Percentiles rank a stretch among this genome's conserved stretches.
phyloP scores from a whole-genome alignment of 1,284 basidiomycete genomes.

The Ceratobasidium sp. region DNA sequence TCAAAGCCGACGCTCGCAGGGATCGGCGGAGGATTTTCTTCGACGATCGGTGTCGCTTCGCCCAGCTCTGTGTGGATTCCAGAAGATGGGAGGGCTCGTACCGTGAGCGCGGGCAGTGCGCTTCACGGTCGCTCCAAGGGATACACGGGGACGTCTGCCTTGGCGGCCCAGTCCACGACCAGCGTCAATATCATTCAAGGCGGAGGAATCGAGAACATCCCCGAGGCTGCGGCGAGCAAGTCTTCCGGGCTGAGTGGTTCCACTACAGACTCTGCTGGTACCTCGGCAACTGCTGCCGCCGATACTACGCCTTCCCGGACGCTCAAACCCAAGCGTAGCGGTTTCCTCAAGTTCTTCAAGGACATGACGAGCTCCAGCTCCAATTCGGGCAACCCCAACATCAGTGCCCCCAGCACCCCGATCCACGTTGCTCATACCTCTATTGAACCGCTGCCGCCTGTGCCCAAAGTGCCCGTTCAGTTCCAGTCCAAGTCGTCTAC shows the following conservation, averaged over 20 bases:
- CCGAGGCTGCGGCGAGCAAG: conserved; percentile 21
- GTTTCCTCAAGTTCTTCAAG: conserved; percentile 44
- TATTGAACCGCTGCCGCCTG: conserved; percentile 24
- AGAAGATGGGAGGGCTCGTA: conserved; percentile 31
- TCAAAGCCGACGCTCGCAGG: conserved; percentile 30
- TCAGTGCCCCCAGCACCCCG: conserved; percentile 15
- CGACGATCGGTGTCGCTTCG: conserved; percentile 42
- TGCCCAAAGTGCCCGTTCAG: conserved; percentile 41
- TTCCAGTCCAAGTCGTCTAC: conserved; percentile 30
- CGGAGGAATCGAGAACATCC: conserved; percentile 38
- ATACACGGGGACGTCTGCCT: conserved; percentile 15
- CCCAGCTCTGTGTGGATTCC: conserved; percentile 3
- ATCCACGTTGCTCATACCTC: conserved; percentile 34
- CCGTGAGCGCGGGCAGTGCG: conserved; percentile 30
- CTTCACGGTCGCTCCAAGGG: conserved; percentile 23
- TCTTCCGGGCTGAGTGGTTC: background rate
- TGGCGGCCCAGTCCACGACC: conserved; percentile 31
- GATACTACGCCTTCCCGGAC: conserved; percentile 1
- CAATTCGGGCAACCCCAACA: conserved; percentile 30
- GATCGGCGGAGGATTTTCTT: conserved; percentile 43
- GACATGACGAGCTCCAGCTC: conserved; percentile 21
- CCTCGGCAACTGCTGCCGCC: background rate
- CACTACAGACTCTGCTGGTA: background rate
- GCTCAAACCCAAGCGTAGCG: conserved; percentile 45
- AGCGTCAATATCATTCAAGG: conserved; percentile 39